Base-by-base conservation (phyloP, 73 alveolate species). In the Paramecium sexaurelia region DNA sequence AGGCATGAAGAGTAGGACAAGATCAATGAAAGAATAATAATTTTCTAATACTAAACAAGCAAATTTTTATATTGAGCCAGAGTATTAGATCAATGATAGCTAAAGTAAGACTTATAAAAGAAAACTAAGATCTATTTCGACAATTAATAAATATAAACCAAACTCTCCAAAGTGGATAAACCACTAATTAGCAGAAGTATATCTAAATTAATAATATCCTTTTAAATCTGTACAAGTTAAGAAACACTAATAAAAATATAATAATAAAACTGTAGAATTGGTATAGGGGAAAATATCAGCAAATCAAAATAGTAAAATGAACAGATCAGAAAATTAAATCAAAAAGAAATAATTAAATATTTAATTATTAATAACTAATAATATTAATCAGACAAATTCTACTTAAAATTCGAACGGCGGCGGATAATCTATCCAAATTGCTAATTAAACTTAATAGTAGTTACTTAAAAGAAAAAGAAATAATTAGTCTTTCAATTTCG, bases 11-110 rank as follows among this genome's bases (percentile, higher is more conserved):
- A 73, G 43, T 8, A 73, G 87, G 11, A 73, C 87, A 0, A 35
- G 87, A 73, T 73, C 87, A 1, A 33, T 73, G 57, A 73, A 73
- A 35, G 87, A 73, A 61, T 11, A 61, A 61, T 61, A 61, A 61
- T 61, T 61, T 61, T 61, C 39, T 8, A 61, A 61, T 61, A 61
- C 43, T 7, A 61, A 61, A 29, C 7, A 61, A 22, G 51, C 17
- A 20, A 61, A 61, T 61, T 61, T 61, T 61, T 26, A 24, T 61
- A 15, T 32, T 29, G 83, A 61, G 26, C 43, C 83, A 61, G 83
- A 61, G 10, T 20, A 29, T 26, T 29, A 29, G 47, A 61, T 32
- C 11, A 26, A 61, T 61, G 83, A 61, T 26, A 11, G 20, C 7
- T 26, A 11, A 61, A 61, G 26, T 29, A 61, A 61, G 26, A 32